Evolutionary conservation across 352 stramenopile species (phyloP).

Genomic region (Phytophthora ramorum): DNA sequence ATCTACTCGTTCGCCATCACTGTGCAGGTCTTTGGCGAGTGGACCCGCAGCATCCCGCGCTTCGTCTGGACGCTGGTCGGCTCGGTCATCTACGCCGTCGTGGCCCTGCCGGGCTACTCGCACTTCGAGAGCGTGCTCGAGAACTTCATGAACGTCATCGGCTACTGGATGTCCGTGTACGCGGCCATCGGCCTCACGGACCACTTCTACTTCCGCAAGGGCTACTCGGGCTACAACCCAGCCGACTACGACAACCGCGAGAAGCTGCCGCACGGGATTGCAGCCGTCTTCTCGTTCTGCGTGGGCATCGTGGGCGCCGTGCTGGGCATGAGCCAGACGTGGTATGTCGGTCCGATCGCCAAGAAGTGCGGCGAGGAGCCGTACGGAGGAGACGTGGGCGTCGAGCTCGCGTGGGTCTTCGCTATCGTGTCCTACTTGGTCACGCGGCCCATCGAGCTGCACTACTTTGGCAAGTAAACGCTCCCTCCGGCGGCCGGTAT

Average conservation of each 20-base stretch:
- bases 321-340: conserved; percentile 59
- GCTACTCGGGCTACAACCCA: conserved; percentile 50
- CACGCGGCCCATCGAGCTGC: conserved; percentile 48
- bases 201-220: conserved; percentile 55
- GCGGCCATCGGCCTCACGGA: conserved; percentile 42
- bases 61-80: conserved; percentile 50
- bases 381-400: conserved; percentile 46
- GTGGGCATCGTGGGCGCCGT: conserved; percentile 40
- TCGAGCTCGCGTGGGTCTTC: conserved; percentile 50
- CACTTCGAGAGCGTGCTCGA: conserved; percentile 53
- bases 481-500: background rate
- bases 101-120: conserved; percentile 47
- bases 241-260: conserved; percentile 50
- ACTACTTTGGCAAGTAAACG: conserved; percentile 45
- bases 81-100: conserved; percentile 43
- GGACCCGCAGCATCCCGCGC: conserved; percentile 44
- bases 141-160: conserved; percentile 67
- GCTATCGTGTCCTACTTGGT: conserved; percentile 44
- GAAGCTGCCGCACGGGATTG: conserved; percentile 50
- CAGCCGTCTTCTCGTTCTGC: conserved; percentile 52
- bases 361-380: conserved; percentile 35
- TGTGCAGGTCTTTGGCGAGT: conserved; percentile 48
- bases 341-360: conserved; percentile 50
- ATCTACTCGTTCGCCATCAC: conserved; percentile 61
- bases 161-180: conserved; percentile 56